Base-by-base conservation (phyloP, 495 filamentous ascomycete genomes). In the Penicillium longicatenatum region DNA sequence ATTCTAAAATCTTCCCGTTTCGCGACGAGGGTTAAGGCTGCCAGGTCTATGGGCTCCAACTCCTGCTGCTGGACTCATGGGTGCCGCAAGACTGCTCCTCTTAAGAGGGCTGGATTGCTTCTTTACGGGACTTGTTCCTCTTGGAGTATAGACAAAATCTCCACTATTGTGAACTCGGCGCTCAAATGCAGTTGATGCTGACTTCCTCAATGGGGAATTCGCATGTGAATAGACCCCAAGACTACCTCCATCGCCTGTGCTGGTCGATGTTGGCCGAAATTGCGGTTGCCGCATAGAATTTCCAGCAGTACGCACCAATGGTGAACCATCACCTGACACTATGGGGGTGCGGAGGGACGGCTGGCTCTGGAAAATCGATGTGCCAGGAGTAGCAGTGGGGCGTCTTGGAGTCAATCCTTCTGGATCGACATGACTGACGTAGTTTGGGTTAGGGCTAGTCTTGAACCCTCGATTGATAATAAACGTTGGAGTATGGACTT, bases 371-470 rank as follows among this genome's bases (percentile, higher is more conserved):
- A 61, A 59, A 61, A 63, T 55, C 52, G 71, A 63, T 31, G 64
- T 57, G 51, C 43, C 70, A 3, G 75, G 67, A 33, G 75, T 70
- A 22, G 62, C 63, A 17, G 68, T 55, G 12, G 61, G 67, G 20
- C 65, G 68, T 50, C 68, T 60, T 0, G 77, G 70, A n/a, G 75
- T 68, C 29, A 69, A 44, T 33, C 77, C 79, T 53, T 94, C 87
- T 0, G 88, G 90, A 64, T 93, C 86, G 55, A 92, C 82, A 62
- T 95, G 86, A 49, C 83, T 85, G 46, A 85, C 71, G 72, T 97
- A 97, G 66, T 91, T 92, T 0, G 90, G 89, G 64, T 98, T 98
- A 9, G 93, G 91, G 45, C 89, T 86, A 3, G 89, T 94, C 57
- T 84, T 80, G 70, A 95, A 98, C 29, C 85, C 86, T n/a, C 89